Percentiles rank a stretch among this genome's conserved stretches.
These are phyloP conservation scores for Thermothielavioides terrestris DNA, from an alignment of 495 filamentous ascomycete genomes.

Conservation along the genomic window DNA sequence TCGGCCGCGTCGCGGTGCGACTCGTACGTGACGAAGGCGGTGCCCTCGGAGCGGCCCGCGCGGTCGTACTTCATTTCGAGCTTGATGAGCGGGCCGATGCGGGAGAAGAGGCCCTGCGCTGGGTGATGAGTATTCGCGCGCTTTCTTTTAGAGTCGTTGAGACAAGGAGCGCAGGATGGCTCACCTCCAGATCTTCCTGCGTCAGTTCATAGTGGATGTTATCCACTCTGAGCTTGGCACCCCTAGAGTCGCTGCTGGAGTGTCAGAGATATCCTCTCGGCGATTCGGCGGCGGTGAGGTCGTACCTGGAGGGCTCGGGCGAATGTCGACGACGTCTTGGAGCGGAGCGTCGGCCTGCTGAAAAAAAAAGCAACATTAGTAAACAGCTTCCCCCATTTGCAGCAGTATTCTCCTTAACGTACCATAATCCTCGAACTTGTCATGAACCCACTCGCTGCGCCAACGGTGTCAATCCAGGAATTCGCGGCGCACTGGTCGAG, in stretches of 20 bases:
- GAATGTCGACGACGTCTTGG: conserved; percentile 37
- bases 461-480: conserved; percentile 9
- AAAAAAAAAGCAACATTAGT: conserved; percentile 19
- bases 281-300: neutral
- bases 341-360: conserved; percentile 26
- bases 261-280: neutral
- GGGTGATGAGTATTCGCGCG: conserved; percentile 2
- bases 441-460: conserved; percentile 83
- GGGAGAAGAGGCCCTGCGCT: conserved; percentile 65
- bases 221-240: conserved; percentile 74
- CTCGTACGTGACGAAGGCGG: conserved; percentile 76
- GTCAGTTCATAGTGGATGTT: conserved; percentile 93
- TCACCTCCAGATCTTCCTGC: conserved; percentile 75
- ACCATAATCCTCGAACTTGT: conserved; percentile 66
- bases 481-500: neutral
- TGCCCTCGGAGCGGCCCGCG: conserved; percentile 80
- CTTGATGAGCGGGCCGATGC: conserved; percentile 63
- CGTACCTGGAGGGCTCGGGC: conserved; percentile 46
- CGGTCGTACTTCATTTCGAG: conserved; percentile 78
- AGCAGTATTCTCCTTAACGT: conserved; percentile 26
- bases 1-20: conserved; percentile 56
- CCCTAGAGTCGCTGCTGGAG: conserved; percentile 37
- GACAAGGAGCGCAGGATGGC: conserved; percentile 1
- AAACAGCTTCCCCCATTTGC: too few relatives aligned
- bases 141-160: too few relatives aligned